These are phyloP conservation scores for Anastatica hierochuntica DNA, from an alignment of 345 rosid genomes.

Conservation along the genomic window DNA sequence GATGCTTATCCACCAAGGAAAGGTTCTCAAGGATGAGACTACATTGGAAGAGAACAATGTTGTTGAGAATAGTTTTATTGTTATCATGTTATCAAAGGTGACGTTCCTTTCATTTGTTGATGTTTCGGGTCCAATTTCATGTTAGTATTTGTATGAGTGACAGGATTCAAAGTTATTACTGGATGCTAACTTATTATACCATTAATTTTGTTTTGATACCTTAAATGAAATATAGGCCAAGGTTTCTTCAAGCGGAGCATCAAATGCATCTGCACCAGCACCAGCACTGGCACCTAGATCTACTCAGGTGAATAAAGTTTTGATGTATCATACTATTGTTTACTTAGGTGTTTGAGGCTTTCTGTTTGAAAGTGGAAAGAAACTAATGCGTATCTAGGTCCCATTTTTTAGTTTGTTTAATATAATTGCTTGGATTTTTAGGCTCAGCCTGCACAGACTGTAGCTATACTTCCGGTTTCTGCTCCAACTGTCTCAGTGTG, in stretches of 20 bases:
- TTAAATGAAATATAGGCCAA: conserved; percentile 9
- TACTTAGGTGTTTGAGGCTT: background rate
- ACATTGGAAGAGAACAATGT: conserved; percentile 66
- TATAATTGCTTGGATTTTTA: background rate
- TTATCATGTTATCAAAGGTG: conserved; percentile 82
- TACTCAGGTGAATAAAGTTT: conserved; percentile 14
- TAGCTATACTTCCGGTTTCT: conserved; percentile 20
- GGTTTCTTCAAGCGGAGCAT: conserved; percentile 20
- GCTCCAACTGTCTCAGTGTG: conserved; percentile 25
- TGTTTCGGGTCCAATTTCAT: background rate
- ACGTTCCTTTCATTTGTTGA: background rate
- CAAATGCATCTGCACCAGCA: conserved; percentile 20
- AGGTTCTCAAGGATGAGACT: conserved; percentile 60
- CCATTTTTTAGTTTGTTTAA: background rate
- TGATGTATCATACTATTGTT: background rate
- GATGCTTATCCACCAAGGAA: conserved; percentile 84
- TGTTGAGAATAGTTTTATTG: conserved; percentile 72
- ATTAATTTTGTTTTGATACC: background rate
- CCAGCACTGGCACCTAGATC: conserved; percentile 11
- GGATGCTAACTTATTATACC: background rate
- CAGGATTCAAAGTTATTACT: background rate
- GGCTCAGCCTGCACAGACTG: conserved; percentile 24
- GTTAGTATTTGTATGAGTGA: background rate
- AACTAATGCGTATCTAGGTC: background rate
- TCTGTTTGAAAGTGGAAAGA: background rate